Evolutionary conservation across 2,329 filamentous ascomycete genomes (phyloP), one percentile per base, ranked within the genome.

Genomic region (Hymenoscyphus scutula): DNA sequence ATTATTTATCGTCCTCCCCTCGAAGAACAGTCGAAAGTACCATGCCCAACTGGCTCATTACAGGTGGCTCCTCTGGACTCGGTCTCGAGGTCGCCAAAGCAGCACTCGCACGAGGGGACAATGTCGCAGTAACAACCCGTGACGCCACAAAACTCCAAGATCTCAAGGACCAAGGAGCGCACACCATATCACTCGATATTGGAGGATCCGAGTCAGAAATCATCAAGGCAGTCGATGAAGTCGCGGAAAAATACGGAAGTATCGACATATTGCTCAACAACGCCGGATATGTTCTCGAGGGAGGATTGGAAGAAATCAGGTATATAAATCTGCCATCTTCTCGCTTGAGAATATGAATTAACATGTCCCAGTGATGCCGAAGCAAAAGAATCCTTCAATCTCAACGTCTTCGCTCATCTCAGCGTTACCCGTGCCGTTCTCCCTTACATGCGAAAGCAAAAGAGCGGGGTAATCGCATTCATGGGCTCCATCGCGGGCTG

Each of bases 361-460:
- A 69, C 69, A 76, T n/a, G 3, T 29, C 13, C 7, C 23, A 64
- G 75, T 10, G 73, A 74, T 11, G 69, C 74, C n/a, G 77, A 81
- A 68, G 74, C 77, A 25, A 72, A 73, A 51, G 71, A 75, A 25
- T 66, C 71, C 11, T 83, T 83, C 72, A 77, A 80, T 71, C 82
- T 81, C 41, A 86, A 85, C 61, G 81, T 85, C 53, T 81, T 84
- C 65, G 83, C 81, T 7, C 72, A 74, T 17, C 71, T 82, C 57
- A 82, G 80, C 62, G 77, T 82, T 0, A 76, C 77, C 30, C 78
- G 79, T 7, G 80, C 81, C 0, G 77, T 79, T 11, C 70, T 83
- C 0, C 81, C 81, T 0, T 72, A 76, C 27, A 75, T 84, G 70
- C 77, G 82, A 23, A 67, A 72, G 11, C 77, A 76, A 2, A 62